phyloP scores from a whole-genome alignment of 345 rosid genomes.

The Arabidopsis suecica region DNA sequence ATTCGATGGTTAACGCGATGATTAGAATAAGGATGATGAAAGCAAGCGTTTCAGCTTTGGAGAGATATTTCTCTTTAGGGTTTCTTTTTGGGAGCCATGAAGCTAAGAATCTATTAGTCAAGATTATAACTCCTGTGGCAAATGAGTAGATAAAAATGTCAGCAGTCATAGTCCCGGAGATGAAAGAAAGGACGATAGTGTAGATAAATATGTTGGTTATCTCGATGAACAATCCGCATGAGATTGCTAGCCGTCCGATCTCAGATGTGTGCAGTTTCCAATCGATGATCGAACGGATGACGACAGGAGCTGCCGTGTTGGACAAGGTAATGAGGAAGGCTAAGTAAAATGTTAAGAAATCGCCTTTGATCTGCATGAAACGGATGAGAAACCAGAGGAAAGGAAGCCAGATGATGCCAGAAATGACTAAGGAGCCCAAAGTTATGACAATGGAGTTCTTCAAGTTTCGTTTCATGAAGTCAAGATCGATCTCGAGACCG shows the following conservation, averaged over 20 bases:
- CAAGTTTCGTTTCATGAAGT: slow-evolving; percentile 61
- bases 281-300: slow-evolving; percentile 66
- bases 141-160: slow-evolving; percentile 41
- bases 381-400: slow-evolving; percentile 49
- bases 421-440: slow-evolving; percentile 46
- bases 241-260: slow-evolving; percentile 67
- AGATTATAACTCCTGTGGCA: slow-evolving; percentile 44
- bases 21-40: slow-evolving; percentile 52
- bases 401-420: slow-evolving; percentile 51
- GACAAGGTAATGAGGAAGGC: slow-evolving; percentile 54
- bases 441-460: slow-evolving; percentile 55
- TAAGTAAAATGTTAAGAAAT: slow-evolving; percentile 37
- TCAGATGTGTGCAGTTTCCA: slow-evolving; percentile 71
- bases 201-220: slow-evolving; percentile 52
- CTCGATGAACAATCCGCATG: slow-evolving; percentile 64
- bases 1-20: slow-evolving; percentile 53
- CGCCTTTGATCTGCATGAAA: slow-evolving; percentile 29
- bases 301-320: slow-evolving; percentile 75
- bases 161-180: slow-evolving; percentile 36
- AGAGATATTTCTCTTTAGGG: slow-evolving; percentile 61
- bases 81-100: slow-evolving; percentile 64
- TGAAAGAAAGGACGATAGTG: slow-evolving; percentile 34
- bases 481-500: slow-evolving; percentile 69
- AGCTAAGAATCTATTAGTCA: slow-evolving; percentile 58
- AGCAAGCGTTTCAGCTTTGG: slow-evolving; percentile 59